These are phyloP conservation scores for Phytophthora colocasiae DNA, from an alignment of 352 stramenopile species.

Conservation along the genomic window DNA sequence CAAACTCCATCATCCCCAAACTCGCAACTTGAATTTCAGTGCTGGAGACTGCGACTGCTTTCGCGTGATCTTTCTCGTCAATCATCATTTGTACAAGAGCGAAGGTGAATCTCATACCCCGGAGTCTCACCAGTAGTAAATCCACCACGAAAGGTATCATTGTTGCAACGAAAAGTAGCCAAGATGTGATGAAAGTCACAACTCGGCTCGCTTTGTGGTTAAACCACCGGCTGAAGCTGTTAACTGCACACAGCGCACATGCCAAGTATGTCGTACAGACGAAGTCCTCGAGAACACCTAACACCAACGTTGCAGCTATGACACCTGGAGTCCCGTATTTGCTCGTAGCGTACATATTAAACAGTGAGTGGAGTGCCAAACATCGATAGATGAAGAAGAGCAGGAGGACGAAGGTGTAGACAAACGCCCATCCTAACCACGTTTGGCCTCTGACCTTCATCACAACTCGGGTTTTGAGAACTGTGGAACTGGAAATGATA, in stretches of 20 bases:
- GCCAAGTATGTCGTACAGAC: conserved; percentile 41
- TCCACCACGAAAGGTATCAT: conserved; percentile 41
- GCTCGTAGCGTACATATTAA: conserved; percentile 35
- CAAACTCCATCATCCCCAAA: neutral
- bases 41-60: conserved; percentile 10
- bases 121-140: conserved; percentile 39
- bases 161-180: conserved; percentile 31
- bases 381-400: conserved; percentile 40
- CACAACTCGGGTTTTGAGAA: too few species aligned
- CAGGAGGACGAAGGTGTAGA: conserved; percentile 32
- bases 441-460: neutral
- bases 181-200: conserved; percentile 33
- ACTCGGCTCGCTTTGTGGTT: neutral
- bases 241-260: conserved; percentile 24
- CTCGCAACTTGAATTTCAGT: conserved; percentile 9
- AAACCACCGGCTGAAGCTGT: conserved; percentile 6
- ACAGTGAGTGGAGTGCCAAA: conserved; percentile 20
- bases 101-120: conserved; percentile 49
- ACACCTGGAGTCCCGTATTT: conserved; percentile 29
- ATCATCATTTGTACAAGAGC: conserved; percentile 43
- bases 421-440: conserved; percentile 47
- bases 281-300: conserved; percentile 54
- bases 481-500: too few species aligned
- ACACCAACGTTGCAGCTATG: conserved; percentile 21
- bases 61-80: conserved; percentile 25